A percentile compares a stretch with the other conserved stretches of the same genome.
These are phyloP conservation scores for Brassica rapa DNA, from an alignment of 345 rosid species.

Conservation along the genomic window DNA sequence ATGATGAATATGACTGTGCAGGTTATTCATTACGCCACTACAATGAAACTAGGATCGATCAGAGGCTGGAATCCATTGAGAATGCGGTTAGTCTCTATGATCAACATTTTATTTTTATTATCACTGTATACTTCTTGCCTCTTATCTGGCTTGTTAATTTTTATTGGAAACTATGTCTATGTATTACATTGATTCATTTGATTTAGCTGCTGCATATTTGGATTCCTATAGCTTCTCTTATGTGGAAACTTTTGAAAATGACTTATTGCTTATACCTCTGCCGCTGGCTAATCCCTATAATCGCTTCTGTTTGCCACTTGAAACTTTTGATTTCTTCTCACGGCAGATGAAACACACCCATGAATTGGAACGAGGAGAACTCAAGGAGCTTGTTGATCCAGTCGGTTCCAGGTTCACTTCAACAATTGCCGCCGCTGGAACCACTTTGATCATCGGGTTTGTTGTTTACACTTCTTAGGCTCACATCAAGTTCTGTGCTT, in stretches of 20 bases:
- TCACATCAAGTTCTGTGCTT: not conserved
- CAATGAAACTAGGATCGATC: slow-evolving; percentile 60
- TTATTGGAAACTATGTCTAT: not conserved
- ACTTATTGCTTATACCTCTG: too few species aligned
- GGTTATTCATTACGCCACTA: slow-evolving; percentile 63
- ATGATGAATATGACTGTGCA: slow-evolving; percentile 41
- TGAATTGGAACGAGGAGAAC: slow-evolving; percentile 63
- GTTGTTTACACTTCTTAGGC: slow-evolving; percentile 26
- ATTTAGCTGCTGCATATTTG: slow-evolving; percentile 11
- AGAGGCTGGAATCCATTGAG: slow-evolving; percentile 71
- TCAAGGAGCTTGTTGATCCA: slow-evolving; percentile 76
- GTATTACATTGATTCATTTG: not conserved
- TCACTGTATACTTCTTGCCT: not conserved
- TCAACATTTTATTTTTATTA: not conserved
- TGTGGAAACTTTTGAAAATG: slow-evolving; percentile 8
- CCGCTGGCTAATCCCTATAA: too few species aligned
- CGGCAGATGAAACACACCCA: slow-evolving; percentile 62
- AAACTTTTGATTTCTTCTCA: not conserved
- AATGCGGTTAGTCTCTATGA: slow-evolving; percentile 52
- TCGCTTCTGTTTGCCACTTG: slow-evolving; percentile 7
- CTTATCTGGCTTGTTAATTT: not conserved
- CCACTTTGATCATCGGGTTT: slow-evolving; percentile 79
- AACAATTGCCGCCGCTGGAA: slow-evolving; percentile 72
- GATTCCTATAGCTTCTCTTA: not conserved
- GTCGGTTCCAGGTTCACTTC: slow-evolving; percentile 55